Evolutionary conservation across 2,329 filamentous ascomycete species (phyloP), one percentile per base, ranked within the genome.

Genomic region (Pseudogymnoascus sp.): DNA sequence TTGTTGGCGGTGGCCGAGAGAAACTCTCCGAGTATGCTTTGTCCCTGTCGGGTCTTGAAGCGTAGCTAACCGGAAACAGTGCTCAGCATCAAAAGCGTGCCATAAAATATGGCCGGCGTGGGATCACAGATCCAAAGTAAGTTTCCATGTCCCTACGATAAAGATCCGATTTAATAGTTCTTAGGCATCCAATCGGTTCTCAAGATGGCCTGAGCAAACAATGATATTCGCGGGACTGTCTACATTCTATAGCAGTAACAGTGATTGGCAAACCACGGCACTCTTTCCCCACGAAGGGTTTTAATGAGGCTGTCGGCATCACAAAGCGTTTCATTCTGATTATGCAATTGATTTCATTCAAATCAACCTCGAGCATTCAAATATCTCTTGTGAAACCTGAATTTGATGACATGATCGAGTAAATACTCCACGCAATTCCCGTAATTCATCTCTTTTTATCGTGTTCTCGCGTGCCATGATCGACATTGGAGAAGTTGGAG

Each of bases 311-410:
- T 55, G 49, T 19, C 33, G 49, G 49, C 49, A 33, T 55, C 29
- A 55, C 49, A 55, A 55, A 33, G 49, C 49, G 49, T 19, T 55
- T 33, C 49, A 55, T 33, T 33, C 49, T 55, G 49, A 55, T 55
- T 33, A 55, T 55, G 49, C 49, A 55, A 55, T 55, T 55, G 49
- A 55, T 55, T 52, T 31, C 19, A 33, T 55, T 55, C 49, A 55
- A 55, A 55, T 55, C 16, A 55, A 55, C 49, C 33, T 33, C 49
- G 6, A 21, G 29, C 16, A 19, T 33, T 55, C 11, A 33, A 55
- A 33, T 33, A 14, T 55, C 29, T 12, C 11, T 21, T 33, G n/a
- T 55, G 29, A 33, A 33, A 21, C 29, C n/a, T 33, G 4, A 33
- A 21, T 33, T 33, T 33, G 49, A 33, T 55, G 14, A 16, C 23